phyloP scores from a whole-genome alignment of 2,329 filamentous ascomycete species.

The Knoxdaviesia capensis region DNA sequence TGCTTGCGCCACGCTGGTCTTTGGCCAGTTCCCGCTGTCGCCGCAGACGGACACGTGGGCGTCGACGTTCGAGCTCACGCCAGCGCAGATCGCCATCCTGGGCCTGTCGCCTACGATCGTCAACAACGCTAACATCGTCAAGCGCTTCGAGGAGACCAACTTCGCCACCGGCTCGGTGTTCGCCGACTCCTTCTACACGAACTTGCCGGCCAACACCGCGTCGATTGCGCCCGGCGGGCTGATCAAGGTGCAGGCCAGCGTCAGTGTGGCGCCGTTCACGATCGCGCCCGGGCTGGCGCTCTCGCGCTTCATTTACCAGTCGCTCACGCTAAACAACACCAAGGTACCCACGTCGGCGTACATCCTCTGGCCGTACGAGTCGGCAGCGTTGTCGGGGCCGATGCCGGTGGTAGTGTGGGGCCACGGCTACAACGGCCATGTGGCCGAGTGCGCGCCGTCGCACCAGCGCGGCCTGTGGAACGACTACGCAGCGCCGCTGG shows the following conservation, averaged over 20 bases:
- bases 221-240: slow-evolving; percentile 14
- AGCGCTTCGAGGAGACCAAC: slow-evolving; percentile 12
- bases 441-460: slow-evolving; percentile 18
- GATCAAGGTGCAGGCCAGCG: slow-evolving; percentile 18
- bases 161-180: slow-evolving; percentile 12
- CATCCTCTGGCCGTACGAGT: slow-evolving; percentile 24
- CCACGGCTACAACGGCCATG: slow-evolving; percentile 22
- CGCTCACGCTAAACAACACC: slow-evolving; percentile 21
- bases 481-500: slow-evolving; percentile 16
- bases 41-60: slow-evolving; percentile 9
- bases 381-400: slow-evolving; percentile 1
- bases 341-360: slow-evolving; percentile 25
- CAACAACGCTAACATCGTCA: slow-evolving; percentile 7
- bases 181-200: slow-evolving; percentile 19
- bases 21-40: background rate
- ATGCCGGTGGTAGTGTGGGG: slow-evolving; percentile 19
- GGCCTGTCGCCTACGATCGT: slow-evolving; percentile 7
- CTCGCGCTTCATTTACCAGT: slow-evolving; percentile 27
- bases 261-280: slow-evolving; percentile 16
- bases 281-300: slow-evolving; percentile 20
- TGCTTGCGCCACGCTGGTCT: no score
- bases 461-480: slow-evolving; percentile 19
- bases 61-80: slow-evolving; percentile 10
- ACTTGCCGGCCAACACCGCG: slow-evolving; percentile 8
- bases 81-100: slow-evolving; percentile 8